Evolutionary conservation across 345 rosid genomes (phyloP).

Genomic region (Clarkia xantiana): DNA sequence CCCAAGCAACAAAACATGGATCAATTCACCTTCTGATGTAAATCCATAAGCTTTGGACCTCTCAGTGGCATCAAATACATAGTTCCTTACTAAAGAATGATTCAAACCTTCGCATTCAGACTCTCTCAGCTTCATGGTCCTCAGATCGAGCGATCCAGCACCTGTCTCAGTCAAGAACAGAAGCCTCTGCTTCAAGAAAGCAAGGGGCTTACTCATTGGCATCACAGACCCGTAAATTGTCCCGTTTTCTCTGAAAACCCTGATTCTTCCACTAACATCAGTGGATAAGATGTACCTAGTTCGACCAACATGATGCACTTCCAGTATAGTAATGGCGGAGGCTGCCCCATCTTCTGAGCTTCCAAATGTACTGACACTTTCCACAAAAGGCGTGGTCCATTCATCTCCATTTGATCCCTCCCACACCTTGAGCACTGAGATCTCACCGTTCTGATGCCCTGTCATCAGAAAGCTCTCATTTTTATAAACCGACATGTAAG

Average conservation of each 20-base stretch:
- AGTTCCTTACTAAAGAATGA: conserved; percentile 42
- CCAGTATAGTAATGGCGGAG: conserved; percentile 40
- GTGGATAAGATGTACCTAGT: conserved; percentile 51
- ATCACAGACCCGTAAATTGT: conserved; percentile 52
- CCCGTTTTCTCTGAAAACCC: conserved; percentile 58
- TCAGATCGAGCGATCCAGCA: conserved; percentile 80
- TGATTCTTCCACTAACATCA: conserved; percentile 48
- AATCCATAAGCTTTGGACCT: conserved; percentile 88
- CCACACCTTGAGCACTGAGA: conserved; percentile 51
- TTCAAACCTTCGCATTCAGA: conserved; percentile 80
- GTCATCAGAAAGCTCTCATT: conserved; percentile 73
- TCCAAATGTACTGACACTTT: conserved; percentile 39
- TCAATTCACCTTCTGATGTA: conserved; percentile 75
- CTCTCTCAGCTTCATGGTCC: conserved; percentile 77
- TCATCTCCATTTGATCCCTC: conserved; percentile 58
- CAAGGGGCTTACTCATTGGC: conserved; percentile 54
- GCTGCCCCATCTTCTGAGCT: conserved; percentile 25
- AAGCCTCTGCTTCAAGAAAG: conserved; percentile 79
- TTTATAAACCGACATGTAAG: conserved; percentile 52
- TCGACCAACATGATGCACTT: conserved; percentile 87
- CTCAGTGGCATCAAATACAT: conserved; percentile 63
- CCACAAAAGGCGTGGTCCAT: conserved; percentile 36
- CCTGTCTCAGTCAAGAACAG: conserved; percentile 83
- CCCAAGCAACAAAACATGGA: conserved; percentile 62
- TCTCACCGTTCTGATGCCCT: conserved; percentile 55